Evolutionary conservation across 257 asterid genomes (phyloP), one percentile per base, ranked within the genome.

Genomic region (Verbascum thapsus): DNA sequence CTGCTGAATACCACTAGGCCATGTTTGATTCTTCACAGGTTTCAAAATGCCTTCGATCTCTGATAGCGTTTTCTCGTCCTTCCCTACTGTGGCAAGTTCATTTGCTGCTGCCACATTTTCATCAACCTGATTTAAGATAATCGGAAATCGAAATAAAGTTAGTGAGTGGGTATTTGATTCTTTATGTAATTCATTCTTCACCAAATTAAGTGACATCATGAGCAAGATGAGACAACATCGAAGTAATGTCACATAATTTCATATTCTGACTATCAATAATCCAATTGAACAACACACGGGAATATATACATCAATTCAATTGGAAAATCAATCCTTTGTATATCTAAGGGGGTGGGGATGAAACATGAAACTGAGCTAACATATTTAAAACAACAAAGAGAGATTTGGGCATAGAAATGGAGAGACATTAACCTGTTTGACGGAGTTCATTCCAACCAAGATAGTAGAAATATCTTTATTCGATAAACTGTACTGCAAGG

Each of bases 381-480:
- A 22, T 5, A 41, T 10, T 10, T 8, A 5, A n/a, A 6, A 50
- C 39, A 50, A 43, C 32, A 32, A 60, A 51, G 35, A 50, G 26
- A 47, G 15, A 64, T 8, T 39, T 37, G 10, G 50, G 19, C 22
- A 43, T 61, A 42, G 20, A 50, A 78, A 69, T 23, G 37, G 8
- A 68, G 23, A 57, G 54, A 35, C 26, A 34, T 52, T n/a, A 58
- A 87, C 99, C 96, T 94, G 95, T 69, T 75, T 62, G 47, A 81
- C 79, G 16, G 99, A 94, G 75, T 77, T 79, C 97, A 94, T 94
- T 43, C 99, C 99, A 43, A 94, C 97, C 75, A 94, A 82, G 62
- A 90, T 58, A 0, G 96, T 79, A 30, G 96, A 83, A 53, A 94
- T 85, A 30, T 76, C 95, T 66, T 78, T 79, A 70, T 94, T 90